Evolutionary conservation across 106 monocot genomes (phyloP).

Genomic region (Dendrobium nobile): DNA sequence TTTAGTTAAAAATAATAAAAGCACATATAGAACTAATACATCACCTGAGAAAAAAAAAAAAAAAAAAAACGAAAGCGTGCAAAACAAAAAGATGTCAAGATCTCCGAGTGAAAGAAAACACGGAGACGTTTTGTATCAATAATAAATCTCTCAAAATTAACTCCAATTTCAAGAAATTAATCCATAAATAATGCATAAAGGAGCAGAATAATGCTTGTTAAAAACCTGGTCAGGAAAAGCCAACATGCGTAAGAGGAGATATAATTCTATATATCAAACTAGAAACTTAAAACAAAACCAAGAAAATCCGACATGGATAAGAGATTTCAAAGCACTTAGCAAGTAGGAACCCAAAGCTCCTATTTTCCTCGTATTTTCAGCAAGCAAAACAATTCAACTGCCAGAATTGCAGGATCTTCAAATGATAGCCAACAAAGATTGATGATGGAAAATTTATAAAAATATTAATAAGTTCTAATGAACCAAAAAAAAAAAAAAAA

Average conservation of each 20-base stretch:
- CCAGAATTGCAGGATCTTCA: neutral
- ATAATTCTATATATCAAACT: constrained; percentile 9
- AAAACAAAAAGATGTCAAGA: neutral
- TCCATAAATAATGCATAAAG: too few species aligned
- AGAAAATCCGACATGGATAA: neutral
- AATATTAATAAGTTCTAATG: neutral
- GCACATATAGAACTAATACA: neutral
- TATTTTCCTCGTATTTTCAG: neutral
- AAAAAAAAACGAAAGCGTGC: neutral
- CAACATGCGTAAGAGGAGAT: neutral
- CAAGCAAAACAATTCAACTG: neutral
- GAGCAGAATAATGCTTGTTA: too few species aligned
- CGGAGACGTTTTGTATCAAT: neutral
- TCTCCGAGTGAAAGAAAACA: neutral
- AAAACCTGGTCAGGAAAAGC: neutral
- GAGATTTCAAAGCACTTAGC: neutral
- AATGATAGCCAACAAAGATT: neutral
- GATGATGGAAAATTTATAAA: neutral
- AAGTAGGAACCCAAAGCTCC: neutral
- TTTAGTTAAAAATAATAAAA: too few species aligned
- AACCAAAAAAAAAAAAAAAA: neutral
- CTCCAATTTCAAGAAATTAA: neutral
- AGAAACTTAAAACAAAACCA: neutral
- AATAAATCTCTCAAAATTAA: neutral
- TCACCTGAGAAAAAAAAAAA: neutral